A percentile compares a stretch with the other conserved stretches of the same genome.
These are phyloP conservation scores for Apodospora peruviana DNA, from an alignment of 495 filamentous ascomycete species.

Conservation along the genomic window DNA sequence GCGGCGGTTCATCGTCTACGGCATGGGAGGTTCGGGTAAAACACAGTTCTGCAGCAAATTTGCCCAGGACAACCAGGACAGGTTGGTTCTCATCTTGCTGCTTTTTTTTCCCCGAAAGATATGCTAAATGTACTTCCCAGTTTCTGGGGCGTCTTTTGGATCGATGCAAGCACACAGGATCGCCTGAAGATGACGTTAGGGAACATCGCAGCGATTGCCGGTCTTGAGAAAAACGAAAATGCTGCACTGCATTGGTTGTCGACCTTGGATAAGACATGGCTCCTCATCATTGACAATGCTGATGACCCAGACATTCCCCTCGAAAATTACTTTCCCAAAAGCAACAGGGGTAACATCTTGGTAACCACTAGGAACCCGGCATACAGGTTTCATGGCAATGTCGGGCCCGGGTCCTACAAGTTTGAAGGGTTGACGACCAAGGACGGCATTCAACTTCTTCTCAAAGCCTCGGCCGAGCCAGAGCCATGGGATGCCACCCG, in stretches of 20 bases:
- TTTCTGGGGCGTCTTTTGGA: conserved; percentile 12
- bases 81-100: no score
- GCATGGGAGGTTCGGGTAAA: conserved; percentile 33
- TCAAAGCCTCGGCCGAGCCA: conserved; percentile 30
- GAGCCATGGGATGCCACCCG: conserved; percentile 13
- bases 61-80: conserved; percentile 21
- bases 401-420: conserved; percentile 19
- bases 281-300: conserved; percentile 36
- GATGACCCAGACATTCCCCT: conserved; percentile 30
- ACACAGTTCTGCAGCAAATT: conserved; percentile 34
- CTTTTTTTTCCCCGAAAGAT: no score
- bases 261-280: conserved; percentile 22
- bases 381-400: conserved; percentile 23
- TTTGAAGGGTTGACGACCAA: conserved; percentile 27
- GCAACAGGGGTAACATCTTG: conserved; percentile 29
- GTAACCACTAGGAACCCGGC: conserved; percentile 35
- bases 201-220: conserved; percentile 20
- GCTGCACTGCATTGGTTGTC: conserved; percentile 27
- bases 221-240: conserved; percentile 18
- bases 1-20: conserved; percentile 26
- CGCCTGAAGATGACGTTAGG: conserved; percentile 12
- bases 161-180: conserved; percentile 5
- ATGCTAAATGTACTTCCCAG: no score
- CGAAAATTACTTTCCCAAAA: conserved; percentile 26
- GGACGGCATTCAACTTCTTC: conserved; percentile 32